Evolutionary conservation across 2,329 filamentous ascomycete species (phyloP).

Genomic region (Trichoderma sp.): DNA sequence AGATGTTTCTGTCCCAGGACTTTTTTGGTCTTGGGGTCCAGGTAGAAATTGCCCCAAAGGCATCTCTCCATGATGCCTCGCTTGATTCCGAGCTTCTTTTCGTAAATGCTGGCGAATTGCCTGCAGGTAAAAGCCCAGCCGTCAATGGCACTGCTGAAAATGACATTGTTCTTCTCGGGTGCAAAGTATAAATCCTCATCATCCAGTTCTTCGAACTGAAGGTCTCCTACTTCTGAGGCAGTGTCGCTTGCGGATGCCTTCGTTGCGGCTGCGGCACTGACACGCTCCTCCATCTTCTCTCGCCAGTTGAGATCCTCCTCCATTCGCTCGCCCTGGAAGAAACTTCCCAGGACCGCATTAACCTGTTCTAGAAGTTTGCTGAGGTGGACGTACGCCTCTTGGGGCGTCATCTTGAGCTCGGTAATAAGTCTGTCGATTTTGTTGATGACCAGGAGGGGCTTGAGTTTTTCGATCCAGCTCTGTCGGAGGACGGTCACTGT

Average conservation of each 20-base stretch:
- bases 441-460: conserved; percentile 92
- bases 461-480: conserved; percentile 92
- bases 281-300: conserved; percentile 83
- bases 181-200: conserved; percentile 98
- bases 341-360: conserved; percentile 94
- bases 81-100: conserved; percentile 96
- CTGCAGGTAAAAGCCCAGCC: conserved; percentile 98
- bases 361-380: conserved; percentile 91
- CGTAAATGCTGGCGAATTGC: conserved; percentile 90
- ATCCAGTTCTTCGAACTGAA: conserved; percentile 82
- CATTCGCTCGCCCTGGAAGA: conserved; percentile 98
- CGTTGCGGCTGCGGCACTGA: conserved; percentile 66
- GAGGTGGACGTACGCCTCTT: conserved; percentile 85
- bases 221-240: conserved; percentile 48
- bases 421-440: conserved; percentile 96
- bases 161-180: conserved; percentile 97
- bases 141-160: conserved; percentile 95
- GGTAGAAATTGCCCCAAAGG: conserved; percentile 93
- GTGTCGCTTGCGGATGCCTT: conserved; percentile 54
- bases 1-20: conserved; percentile 87
- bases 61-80: conserved; percentile 84
- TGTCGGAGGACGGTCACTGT: conserved; percentile 95
- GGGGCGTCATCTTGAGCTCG: conserved; percentile 89
- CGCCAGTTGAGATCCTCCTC: conserved; percentile 97
- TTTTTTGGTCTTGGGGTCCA: conserved; percentile 96